These are phyloP conservation scores for Musa troglodytarum DNA, from an alignment of 176 grass and related monocot species.

Conservation along the genomic window DNA sequence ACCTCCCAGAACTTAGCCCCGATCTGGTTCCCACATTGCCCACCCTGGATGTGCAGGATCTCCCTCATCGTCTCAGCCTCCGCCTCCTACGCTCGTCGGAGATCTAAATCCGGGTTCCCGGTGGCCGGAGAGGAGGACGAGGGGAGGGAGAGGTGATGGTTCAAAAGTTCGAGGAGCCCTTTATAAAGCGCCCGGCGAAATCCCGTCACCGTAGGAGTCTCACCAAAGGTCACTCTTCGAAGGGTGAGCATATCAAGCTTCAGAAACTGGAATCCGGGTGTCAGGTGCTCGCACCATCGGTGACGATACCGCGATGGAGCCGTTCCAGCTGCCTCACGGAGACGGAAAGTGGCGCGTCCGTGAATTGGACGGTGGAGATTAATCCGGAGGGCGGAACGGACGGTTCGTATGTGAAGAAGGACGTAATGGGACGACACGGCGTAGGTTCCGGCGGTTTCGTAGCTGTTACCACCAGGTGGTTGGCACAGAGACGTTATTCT, in stretches of 20 bases:
- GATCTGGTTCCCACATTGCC: slow-evolving; percentile 21
- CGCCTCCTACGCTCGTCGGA: background rate
- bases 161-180: background rate
- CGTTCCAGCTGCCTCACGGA: background rate
- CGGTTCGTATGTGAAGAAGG: background rate
- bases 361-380: background rate
- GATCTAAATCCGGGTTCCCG: background rate
- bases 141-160: background rate
- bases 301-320: background rate
- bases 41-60: slow-evolving; percentile 20
- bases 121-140: background rate
- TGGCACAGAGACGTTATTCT: background rate
- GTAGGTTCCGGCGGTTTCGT: background rate
- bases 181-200: background rate
- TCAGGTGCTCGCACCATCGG: background rate
- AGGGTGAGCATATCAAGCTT: background rate
- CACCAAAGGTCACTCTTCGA: background rate
- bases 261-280: background rate
- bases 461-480: background rate
- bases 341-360: background rate
- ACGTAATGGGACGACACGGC: background rate
- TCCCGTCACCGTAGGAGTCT: background rate
- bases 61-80: slow-evolving; percentile 10
- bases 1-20: slow-evolving; percentile 19
- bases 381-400: background rate